A percentile compares a stretch with the other conserved stretches of the same genome.
Evolutionary conservation across 2,329 filamentous ascomycete genomes (phyloP).

Genomic region (Xylariaceae sp.): DNA sequence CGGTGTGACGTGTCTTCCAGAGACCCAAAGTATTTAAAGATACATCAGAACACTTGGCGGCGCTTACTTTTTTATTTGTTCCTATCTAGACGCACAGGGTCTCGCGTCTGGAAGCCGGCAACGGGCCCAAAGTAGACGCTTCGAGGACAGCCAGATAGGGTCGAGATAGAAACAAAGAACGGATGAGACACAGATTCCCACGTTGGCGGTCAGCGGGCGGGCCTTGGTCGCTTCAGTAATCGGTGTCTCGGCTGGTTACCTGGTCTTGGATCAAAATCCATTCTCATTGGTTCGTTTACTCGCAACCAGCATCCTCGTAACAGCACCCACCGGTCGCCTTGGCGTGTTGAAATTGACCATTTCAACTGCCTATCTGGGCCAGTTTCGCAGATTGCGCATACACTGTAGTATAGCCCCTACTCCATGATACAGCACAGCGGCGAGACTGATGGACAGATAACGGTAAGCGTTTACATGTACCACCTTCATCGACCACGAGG

Average conservation of each 20-base stretch:
- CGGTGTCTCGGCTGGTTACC: constrained; percentile 21
- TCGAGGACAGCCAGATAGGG: too few species aligned
- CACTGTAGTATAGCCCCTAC: constrained; percentile 6
- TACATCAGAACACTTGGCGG: too few species aligned
- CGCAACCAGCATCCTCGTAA: constrained; percentile 22
- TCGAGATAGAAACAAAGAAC: too few species aligned
- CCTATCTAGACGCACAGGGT: too few species aligned
- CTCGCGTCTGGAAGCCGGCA: too few species aligned
- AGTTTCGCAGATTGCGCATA: constrained; percentile 24
- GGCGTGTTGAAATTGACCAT: constrained; percentile 11
- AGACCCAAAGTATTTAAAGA: too few species aligned
- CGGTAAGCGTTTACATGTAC: not conserved
- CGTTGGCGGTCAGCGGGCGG: constrained; percentile 20
- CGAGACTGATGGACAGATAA: not conserved
- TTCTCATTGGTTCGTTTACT: constrained; percentile 13
- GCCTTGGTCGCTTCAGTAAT: constrained; percentile 7
- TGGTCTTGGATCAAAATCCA: constrained; percentile 1
- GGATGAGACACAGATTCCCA: too few species aligned
- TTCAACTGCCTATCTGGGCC: constrained; percentile 28
- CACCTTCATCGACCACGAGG: not conserved
- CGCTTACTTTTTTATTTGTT: too few species aligned
- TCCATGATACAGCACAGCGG: constrained; percentile 14
- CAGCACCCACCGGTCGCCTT: constrained; percentile 19
- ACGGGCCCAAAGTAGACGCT: too few species aligned
- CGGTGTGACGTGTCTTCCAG: too few species aligned